Evolutionary conservation across 768 basidiomycete genomes (phyloP).

Genomic region (Rhizopogon vulgaris): DNA sequence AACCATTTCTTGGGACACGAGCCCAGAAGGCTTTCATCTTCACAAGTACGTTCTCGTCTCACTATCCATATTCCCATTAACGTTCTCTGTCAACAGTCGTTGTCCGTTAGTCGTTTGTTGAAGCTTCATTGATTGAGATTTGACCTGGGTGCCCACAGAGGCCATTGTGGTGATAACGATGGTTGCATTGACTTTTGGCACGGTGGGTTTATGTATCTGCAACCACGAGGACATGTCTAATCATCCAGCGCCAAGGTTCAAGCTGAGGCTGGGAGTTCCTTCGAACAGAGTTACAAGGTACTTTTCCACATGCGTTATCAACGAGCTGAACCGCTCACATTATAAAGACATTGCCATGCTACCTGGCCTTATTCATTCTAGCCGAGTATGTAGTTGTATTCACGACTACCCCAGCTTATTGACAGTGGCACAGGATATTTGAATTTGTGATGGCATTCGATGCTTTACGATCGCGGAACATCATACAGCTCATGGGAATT

Average conservation of each 20-base stretch:
- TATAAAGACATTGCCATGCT: slow-evolving; percentile 71
- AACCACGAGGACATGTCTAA: not conserved
- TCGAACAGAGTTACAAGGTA: slow-evolving; percentile 47
- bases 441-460: slow-evolving; percentile 78
- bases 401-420: not conserved
- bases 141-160: slow-evolving; percentile 37
- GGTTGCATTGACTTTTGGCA: slow-evolving; percentile 65
- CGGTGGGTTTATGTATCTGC: slow-evolving; percentile 34
- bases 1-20: slow-evolving; percentile 65
- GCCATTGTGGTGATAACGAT: slow-evolving; percentile 69
- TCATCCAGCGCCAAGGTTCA: slow-evolving; percentile 38
- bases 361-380: slow-evolving; percentile 76
- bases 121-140: not conserved
- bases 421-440: slow-evolving; percentile 50
- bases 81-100: slow-evolving; percentile 33
- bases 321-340: slow-evolving; percentile 9
- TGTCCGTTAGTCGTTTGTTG: slow-evolving; percentile 47
- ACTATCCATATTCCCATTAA: slow-evolving; percentile 1
- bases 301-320: not conserved
- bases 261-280: slow-evolving; percentile 17
- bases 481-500: slow-evolving; percentile 73
- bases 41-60: slow-evolving; percentile 47
- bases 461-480: slow-evolving; percentile 73
- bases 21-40: slow-evolving; percentile 68
- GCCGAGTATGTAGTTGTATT: slow-evolving; percentile 50